These are phyloP conservation scores for Blastocystis sp. DNA, from an alignment of 352 stramenopile species.

Conservation along the genomic window DNA sequence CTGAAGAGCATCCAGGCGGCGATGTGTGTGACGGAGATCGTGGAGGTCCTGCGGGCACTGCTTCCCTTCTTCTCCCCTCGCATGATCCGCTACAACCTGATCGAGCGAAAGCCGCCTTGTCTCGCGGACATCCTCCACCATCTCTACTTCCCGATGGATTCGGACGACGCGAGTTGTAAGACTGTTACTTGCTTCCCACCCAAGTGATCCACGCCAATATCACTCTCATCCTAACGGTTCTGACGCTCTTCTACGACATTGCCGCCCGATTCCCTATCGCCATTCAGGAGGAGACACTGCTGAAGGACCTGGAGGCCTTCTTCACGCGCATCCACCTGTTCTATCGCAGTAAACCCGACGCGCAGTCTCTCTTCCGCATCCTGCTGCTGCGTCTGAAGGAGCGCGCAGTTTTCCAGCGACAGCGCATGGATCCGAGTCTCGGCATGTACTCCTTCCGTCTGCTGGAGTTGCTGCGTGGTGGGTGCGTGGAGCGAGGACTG, in stretches of 20 bases:
- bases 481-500: not conserved
- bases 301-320: not conserved
- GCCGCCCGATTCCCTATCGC: not conserved
- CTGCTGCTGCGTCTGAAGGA: not conserved
- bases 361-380: not conserved
- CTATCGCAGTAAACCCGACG: not conserved
- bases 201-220: conserved; percentile 22
- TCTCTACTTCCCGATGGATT: not conserved
- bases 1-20: conserved; percentile 38
- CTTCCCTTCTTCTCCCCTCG: conserved; percentile 1
- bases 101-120: not conserved
- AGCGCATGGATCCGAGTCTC: not conserved
- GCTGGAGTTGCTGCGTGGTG: conserved; percentile 21
- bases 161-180: not conserved
- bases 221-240: not conserved
- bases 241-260: conserved; percentile 26
- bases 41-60: not conserved
- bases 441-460: conserved; percentile 30
- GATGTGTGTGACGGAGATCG: conserved; percentile 29
- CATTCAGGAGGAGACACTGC: not conserved
- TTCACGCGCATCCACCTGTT: conserved; percentile 9
- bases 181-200: not conserved
- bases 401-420: not conserved
- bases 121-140: conserved; percentile 10
- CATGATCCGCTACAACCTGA: not conserved